Evolutionary conservation across 1,284 basidiomycete species (phyloP).

Genomic region (Malassezia nana): DNA sequence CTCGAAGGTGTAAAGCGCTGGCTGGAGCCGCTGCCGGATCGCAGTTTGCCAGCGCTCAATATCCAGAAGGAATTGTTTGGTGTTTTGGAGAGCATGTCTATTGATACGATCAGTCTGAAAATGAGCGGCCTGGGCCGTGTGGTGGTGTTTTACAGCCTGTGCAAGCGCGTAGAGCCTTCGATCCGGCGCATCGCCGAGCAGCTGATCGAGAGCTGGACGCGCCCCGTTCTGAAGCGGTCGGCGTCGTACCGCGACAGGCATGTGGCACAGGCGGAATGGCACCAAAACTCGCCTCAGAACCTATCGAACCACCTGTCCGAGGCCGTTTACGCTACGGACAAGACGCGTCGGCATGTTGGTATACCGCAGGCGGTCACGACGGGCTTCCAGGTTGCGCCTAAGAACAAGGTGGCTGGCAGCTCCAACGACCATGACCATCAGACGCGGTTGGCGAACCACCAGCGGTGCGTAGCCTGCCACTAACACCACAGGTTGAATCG

Average conservation of each 20-base stretch:
- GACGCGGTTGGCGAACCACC: constrained; percentile 32
- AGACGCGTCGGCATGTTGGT: constrained; percentile 25
- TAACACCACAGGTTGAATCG: constrained; percentile 21
- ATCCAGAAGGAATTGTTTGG: constrained; percentile 88
- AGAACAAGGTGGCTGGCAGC: constrained; percentile 22
- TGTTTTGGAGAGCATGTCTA: constrained; percentile 67
- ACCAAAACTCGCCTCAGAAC: constrained; percentile 22
- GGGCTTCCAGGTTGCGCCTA: constrained; percentile 34
- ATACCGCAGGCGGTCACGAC: constrained; percentile 34
- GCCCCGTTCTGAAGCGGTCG: constrained; percentile 41
- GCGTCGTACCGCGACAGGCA: constrained; percentile 43
- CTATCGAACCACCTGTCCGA: constrained; percentile 12
- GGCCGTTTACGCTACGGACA: constrained; percentile 9
- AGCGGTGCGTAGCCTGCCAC: constrained; percentile 6
- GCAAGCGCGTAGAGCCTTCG: constrained; percentile 66
- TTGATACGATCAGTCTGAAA: constrained; percentile 81
- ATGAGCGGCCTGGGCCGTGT: constrained; percentile 84
- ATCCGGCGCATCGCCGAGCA: constrained; percentile 72
- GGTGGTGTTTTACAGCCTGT: constrained; percentile 89
- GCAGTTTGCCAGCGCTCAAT: constrained; percentile 83
- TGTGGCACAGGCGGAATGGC: constrained; percentile 31
- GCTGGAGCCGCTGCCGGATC: constrained; percentile 89
- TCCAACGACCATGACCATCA: constrained; percentile 27
- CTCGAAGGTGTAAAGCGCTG: constrained; percentile 80
- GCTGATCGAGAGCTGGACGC: constrained; percentile 56